These are phyloP conservation scores for Colletotrichum eleusines DNA, from an alignment of 2,329 filamentous ascomycete species.

Conservation along the genomic window DNA sequence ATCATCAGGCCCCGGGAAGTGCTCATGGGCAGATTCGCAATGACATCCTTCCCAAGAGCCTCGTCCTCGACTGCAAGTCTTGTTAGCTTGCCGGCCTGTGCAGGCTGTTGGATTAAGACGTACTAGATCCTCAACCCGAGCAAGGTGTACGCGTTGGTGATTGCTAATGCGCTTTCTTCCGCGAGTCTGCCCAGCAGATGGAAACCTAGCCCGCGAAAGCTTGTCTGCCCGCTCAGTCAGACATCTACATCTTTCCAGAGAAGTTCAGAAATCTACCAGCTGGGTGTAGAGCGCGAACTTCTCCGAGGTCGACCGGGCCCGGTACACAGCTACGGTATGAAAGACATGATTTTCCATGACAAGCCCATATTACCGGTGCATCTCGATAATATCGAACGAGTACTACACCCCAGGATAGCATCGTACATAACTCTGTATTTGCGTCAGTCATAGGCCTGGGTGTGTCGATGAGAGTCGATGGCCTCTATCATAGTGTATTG, in stretches of 20 bases:
- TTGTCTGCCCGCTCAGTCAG: slow-evolving; percentile 46
- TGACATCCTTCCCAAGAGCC: slow-evolving; percentile 52
- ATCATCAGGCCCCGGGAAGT: slow-evolving; percentile 54
- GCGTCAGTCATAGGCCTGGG: background rate
- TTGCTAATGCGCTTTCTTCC: slow-evolving; percentile 6
- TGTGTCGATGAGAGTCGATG: background rate
- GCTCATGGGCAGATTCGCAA: slow-evolving; percentile 52
- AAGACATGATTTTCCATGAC: slow-evolving; percentile 53
- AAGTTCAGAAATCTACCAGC: slow-evolving; percentile 46
- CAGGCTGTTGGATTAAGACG: slow-evolving; percentile 22
- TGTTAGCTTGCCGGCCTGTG: background rate
- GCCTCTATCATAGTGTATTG: background rate
- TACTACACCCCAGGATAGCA: slow-evolving; percentile 56
- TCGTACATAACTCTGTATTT: slow-evolving; percentile 49
- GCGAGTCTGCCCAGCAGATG: slow-evolving; percentile 35
- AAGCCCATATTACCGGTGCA: slow-evolving; percentile 48
- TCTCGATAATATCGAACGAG: slow-evolving; percentile 54
- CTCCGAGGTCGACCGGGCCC: slow-evolving; percentile 48
- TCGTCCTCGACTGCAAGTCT: slow-evolving; percentile 48
- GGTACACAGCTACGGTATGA: slow-evolving; percentile 53
- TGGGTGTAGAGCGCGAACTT: slow-evolving; percentile 53
- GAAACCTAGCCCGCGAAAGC: slow-evolving; percentile 30
- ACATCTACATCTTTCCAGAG: background rate
- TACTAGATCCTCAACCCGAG: slow-evolving; percentile 51
- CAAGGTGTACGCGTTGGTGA: slow-evolving; percentile 56